Percentiles rank a stretch among this genome's conserved stretches.
Conservation (phyloP, 2,329 filamentous ascomycete genomes). For the Knoxdaviesia proteae region DNA sequence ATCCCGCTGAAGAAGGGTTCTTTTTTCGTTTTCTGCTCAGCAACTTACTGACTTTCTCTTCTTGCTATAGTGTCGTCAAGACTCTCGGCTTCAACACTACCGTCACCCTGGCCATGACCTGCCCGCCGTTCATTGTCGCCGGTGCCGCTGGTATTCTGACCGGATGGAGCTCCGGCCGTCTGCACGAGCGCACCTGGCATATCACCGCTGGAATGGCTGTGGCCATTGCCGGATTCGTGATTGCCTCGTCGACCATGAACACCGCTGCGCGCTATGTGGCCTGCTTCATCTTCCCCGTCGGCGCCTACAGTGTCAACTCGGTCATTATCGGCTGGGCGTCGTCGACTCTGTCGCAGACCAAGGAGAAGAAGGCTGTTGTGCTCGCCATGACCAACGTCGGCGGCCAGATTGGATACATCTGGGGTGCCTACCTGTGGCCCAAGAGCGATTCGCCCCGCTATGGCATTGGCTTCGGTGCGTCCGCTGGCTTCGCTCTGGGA, state of each 20-base stretch:
- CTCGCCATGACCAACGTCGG: constrained; percentile 27
- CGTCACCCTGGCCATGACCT: constrained; percentile 28
- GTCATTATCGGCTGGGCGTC: constrained; percentile 25
- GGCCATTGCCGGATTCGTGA: constrained; percentile 20
- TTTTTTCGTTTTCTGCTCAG: not conserved
- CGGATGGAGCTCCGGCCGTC: constrained; percentile 26
- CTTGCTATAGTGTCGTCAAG: constrained; percentile 17
- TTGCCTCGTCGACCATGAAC: constrained; percentile 17
- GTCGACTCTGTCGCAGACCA: constrained; percentile 22
- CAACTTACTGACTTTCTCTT: not conserved
- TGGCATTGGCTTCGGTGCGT: constrained; percentile 21
- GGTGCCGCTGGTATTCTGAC: constrained; percentile 23
- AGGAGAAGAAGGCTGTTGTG: constrained; percentile 26
- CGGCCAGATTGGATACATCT: constrained; percentile 25
- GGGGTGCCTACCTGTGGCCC: constrained; percentile 28
- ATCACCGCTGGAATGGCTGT: constrained; percentile 21
- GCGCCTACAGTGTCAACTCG: constrained; percentile 22
- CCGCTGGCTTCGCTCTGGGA: constrained; percentile 18
- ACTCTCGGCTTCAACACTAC: constrained; percentile 26
- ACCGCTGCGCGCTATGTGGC: constrained; percentile 18
- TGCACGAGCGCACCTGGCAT: constrained; percentile 27
- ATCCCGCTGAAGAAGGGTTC: not conserved
- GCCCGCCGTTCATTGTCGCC: constrained; percentile 29
- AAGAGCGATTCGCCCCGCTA: constrained; percentile 22
- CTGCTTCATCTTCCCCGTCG: constrained; percentile 20